Evolutionary conservation across 148 eudicot species (phyloP), one percentile per base, ranked within the genome.

Genomic region (Chenopodium berlandieri): DNA sequence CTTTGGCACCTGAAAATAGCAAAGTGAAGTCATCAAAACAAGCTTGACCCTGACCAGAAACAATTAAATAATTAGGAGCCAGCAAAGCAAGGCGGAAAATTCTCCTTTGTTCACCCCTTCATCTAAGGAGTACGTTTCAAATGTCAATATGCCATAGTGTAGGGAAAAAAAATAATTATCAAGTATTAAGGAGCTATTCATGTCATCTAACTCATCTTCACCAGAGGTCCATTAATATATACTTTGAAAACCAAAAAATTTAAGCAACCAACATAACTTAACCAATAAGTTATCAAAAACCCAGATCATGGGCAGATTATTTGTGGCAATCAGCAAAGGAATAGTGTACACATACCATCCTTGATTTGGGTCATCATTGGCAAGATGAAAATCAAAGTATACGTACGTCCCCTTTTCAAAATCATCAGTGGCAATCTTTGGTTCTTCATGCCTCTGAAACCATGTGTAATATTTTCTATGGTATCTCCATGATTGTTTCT

Each of bases 391-490:
- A 89, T 96, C 99, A 22, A 96, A 96, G 90, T 96, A 96, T 16
- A 96, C 97, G 62, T 96, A 96, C 12, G 98, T 92, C 75, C 99
- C 99, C 84, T 92, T 94, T 83, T 96, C 99, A 85, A 75, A 96
- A 83, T 96, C 99, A 90, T 96, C 99, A 19, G 97, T 96, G 44
- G 98, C 95, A 79, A 94, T 89, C 82, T 92, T 91, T 78, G 99
- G 99, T 87, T 96, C 99, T 88, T 94, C 97, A 13, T 92, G 99
- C 77, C 99, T 87, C 85, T 96, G 99, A 87, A 96, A 96, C 99
- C 99, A 96, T 27, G 98, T 96, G 83, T 90, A 89, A 81, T 88
- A 94, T 75, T 91, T 96, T 78, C 94, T 89, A 83, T 96, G 99
- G 81, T 83, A 96, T 88, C 99, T 94, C 99, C 99, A 96, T 8